A percentile compares a stretch with the other conserved stretches of the same genome.
Evolutionary conservation across 2,329 filamentous ascomycete species (phyloP).

Genomic region (Juglanconis juglandina): DNA sequence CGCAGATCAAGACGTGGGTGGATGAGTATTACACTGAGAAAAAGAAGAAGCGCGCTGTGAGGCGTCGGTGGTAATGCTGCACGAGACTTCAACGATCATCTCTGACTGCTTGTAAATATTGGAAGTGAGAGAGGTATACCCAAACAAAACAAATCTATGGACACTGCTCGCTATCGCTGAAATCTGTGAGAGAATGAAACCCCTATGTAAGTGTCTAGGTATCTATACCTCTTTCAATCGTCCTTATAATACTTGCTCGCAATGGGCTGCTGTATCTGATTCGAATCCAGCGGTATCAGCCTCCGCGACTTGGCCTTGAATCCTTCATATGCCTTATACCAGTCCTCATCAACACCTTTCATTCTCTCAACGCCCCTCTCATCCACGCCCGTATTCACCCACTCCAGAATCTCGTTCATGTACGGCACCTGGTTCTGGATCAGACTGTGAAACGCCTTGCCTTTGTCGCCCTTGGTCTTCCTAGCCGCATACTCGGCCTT

Average conservation of each 20-base stretch:
- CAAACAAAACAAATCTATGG: background rate
- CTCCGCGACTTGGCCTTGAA: slow-evolving; percentile 20
- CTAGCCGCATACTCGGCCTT: slow-evolving; percentile 30
- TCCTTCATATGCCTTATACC: slow-evolving; percentile 23
- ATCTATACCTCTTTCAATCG: background rate
- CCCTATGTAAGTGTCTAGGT: background rate
- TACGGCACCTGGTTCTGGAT: slow-evolving; percentile 22
- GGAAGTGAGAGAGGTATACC: background rate
- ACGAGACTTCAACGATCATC: background rate
- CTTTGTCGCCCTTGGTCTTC: slow-evolving; percentile 28
- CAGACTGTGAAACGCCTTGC: slow-evolving; percentile 37
- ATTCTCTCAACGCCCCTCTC: slow-evolving; percentile 25
- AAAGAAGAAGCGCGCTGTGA: slow-evolving; percentile 13
- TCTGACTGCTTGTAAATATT: background rate
- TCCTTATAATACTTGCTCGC: slow-evolving; percentile 15
- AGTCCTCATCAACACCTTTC: slow-evolving; percentile 30
- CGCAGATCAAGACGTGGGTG: slow-evolving; percentile 53
- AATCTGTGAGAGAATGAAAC: background rate
- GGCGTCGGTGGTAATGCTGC: background rate
- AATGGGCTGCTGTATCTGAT: slow-evolving; percentile 15
- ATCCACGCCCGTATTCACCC: slow-evolving; percentile 20
- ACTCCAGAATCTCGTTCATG: slow-evolving; percentile 29
- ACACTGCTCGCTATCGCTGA: background rate
- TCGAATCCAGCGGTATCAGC: slow-evolving; percentile 2
- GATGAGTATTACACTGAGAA: slow-evolving; percentile 42